Base-by-base conservation (phyloP, 306 rosid genomes). In the Abrus precatorius region DNA sequence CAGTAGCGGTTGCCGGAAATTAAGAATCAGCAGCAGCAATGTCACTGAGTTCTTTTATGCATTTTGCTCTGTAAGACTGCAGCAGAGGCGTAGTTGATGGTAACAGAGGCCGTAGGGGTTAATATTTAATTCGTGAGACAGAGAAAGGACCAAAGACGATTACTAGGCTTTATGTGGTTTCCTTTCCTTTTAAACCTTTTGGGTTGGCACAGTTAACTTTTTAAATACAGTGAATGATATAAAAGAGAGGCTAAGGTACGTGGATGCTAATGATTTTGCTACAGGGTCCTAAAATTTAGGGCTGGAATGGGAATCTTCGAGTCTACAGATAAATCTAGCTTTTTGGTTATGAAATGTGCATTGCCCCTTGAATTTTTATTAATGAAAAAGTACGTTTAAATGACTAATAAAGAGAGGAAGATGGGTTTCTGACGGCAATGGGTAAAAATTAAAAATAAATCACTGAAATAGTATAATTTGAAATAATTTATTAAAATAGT, bases 21-120 rank as follows among this genome's bases (percentile, higher is more conserved):
- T 38, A 64, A 38, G 49, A 14, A 64, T 6, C 48, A 36, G n/a
- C 12, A 63, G 32, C 10, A n/a, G 48, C 38, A 34, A 36, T 29
- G 32, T 10, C 52, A 47, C 52, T 4, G 28, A 52, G 7, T 52
- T 52, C 28, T 12, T 9, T 13, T 4, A 44, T n/a, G 30, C 65
- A 9, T 14, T 63, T 29, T 34, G 20, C 69, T 34, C 48, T 5
- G n/a, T 3, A 60, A 49, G 0, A 3, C 34, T 7, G 64, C 36
- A 34, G 56, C 65, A 71, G 63, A 55, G 66, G 72, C 29, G 74
- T 47, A 47, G 74, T 45, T 48, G 64, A 9, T 28, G 59, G 33
- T 3, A 28, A 9, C 44, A 54, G 82, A 8, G 10, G 3, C 76
- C 70, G 77, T 69, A 44, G 76, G 76, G 70, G 32, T 9, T 45